These are phyloP conservation scores for Hibiscus mutabilis DNA, from an alignment of 345 rosid genomes.

Conservation along the genomic window DNA sequence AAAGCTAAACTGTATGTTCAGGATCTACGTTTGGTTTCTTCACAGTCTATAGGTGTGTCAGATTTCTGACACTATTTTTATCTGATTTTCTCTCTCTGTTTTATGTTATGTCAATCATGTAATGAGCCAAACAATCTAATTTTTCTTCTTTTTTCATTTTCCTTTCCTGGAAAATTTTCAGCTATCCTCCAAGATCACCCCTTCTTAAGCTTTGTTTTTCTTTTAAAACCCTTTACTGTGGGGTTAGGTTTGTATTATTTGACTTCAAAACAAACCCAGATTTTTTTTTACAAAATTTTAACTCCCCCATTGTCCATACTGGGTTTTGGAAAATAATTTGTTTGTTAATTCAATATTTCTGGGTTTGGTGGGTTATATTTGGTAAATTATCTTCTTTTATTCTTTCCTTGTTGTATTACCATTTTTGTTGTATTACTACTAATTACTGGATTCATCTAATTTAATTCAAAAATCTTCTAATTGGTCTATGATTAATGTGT, in stretches of 20 bases:
- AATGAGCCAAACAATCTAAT: slow-evolving; percentile 22
- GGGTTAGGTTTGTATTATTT: background rate
- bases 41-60: slow-evolving; percentile 14
- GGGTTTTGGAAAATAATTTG: slow-evolving; percentile 1
- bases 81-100: background rate
- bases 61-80: slow-evolving; percentile 11
- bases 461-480: background rate
- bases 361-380: slow-evolving; percentile 20
- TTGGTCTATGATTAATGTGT: slow-evolving; percentile 1
- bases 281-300: slow-evolving; percentile 11
- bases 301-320: background rate
- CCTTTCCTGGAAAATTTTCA: slow-evolving; percentile 18
- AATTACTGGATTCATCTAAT: slow-evolving; percentile 5
- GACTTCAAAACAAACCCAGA: slow-evolving; percentile 14
- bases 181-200: background rate
- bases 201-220: background rate
- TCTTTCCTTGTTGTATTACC: slow-evolving; percentile 25
- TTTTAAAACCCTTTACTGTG: slow-evolving; percentile 2
- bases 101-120: slow-evolving; percentile 15
- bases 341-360: background rate
- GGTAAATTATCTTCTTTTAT: background rate
- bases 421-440: slow-evolving; percentile 14
- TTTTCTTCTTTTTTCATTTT: background rate
- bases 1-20: slow-evolving; percentile 20
- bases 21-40: background rate